phyloP scores from a whole-genome alignment of 441 rosid species.

The Populus hybrid region DNA sequence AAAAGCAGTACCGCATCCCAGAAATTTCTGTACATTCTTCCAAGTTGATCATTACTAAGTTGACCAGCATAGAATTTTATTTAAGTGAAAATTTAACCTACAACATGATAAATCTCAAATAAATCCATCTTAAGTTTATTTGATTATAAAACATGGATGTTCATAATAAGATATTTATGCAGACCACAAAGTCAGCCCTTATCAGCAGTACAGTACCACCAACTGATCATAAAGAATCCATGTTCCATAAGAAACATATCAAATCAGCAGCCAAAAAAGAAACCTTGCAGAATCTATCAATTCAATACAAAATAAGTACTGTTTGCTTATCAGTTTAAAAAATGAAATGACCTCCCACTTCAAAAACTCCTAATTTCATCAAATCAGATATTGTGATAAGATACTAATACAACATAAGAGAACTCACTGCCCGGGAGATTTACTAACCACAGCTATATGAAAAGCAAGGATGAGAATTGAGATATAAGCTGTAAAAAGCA shows the following conservation, averaged over 20 bases:
- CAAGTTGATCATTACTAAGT: not conserved
- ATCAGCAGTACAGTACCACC: not conserved
- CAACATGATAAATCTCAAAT: not conserved
- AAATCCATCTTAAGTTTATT: not conserved
- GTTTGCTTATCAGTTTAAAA: conserved; percentile 7
- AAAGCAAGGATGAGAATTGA: not conserved
- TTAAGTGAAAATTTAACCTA: not conserved
- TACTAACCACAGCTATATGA: not conserved
- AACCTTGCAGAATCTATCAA: conserved; percentile 7
- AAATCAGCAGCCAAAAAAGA: not conserved
- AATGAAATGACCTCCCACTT: not conserved
- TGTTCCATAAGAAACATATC: not conserved
- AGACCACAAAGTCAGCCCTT: not conserved
- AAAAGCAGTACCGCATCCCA: not conserved
- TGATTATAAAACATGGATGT: not conserved
- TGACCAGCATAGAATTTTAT: not conserved
- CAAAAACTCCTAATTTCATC: not conserved
- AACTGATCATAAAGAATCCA: conserved; percentile 2
- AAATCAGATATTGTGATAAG: not conserved
- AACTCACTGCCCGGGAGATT: conserved; percentile 6
- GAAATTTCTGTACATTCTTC: not conserved
- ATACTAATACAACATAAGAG: conserved; percentile 5
- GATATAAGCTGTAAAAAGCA: not conserved
- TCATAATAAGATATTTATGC: not conserved
- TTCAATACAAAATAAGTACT: not conserved